These are phyloP conservation scores for Kwoniella mangroviensis DNA, from an alignment of 768 basidiomycete genomes.

Conservation along the genomic window DNA sequence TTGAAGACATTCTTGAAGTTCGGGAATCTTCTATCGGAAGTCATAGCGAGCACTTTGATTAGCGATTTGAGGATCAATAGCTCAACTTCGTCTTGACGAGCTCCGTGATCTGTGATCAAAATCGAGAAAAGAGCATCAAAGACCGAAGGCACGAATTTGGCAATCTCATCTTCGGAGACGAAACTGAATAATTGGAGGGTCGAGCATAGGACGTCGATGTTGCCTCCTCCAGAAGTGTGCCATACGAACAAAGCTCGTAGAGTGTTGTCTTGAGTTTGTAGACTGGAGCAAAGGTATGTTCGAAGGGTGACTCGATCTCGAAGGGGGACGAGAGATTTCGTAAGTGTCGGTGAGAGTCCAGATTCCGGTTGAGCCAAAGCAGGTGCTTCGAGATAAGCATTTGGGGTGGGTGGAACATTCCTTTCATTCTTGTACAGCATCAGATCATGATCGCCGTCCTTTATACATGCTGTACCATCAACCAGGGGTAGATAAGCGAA, in stretches of 20 bases:
- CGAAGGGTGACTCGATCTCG: conserved; percentile 80
- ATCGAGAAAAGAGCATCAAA: conserved; percentile 93
- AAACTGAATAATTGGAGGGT: conserved; percentile 85
- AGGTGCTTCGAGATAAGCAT: conserved; percentile 74
- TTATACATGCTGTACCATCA: conserved; percentile 75
- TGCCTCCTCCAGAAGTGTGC: conserved; percentile 64
- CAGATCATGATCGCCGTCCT: conserved; percentile 86
- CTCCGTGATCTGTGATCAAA: conserved; percentile 74
- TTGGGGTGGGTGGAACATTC: conserved; percentile 66
- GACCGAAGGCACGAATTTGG: conserved; percentile 86
- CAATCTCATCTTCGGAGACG: conserved; percentile 91
- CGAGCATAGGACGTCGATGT: conserved; percentile 68
- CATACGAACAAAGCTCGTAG: conserved; percentile 69
- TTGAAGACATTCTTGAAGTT: conserved; percentile 93
- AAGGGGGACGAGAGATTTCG: conserved; percentile 60
- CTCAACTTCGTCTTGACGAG: conserved; percentile 73
- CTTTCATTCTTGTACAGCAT: conserved; percentile 83
- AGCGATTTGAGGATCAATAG: conserved; percentile 86
- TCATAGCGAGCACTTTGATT: conserved; percentile 86
- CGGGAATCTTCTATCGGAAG: conserved; percentile 90
- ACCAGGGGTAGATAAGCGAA: conserved; percentile 91
- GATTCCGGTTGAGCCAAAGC: conserved; percentile 61
- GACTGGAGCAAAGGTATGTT: conserved; percentile 88
- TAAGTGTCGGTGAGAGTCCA: conserved; percentile 65
- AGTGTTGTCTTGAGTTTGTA: conserved; percentile 86